A percentile compares a stretch with the other conserved stretches of the same genome.
Evolutionary conservation across 352 stramenopile species (phyloP).

Genomic region (Phytophthora citricola): DNA sequence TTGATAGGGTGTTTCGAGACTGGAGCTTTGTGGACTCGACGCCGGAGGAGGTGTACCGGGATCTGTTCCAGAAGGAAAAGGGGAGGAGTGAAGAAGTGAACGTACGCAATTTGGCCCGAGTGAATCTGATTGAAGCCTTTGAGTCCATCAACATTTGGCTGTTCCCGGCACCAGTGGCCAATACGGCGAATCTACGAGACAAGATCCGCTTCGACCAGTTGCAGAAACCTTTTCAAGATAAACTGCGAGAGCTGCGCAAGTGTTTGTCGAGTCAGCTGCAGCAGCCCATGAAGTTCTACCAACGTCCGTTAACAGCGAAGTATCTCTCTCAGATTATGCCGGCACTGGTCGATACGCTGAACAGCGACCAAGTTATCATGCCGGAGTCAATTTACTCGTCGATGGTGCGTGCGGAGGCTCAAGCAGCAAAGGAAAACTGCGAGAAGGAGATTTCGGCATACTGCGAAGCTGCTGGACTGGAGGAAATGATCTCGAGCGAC

Average conservation of each 20-base stretch:
- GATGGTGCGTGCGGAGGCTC: conserved; percentile 82
- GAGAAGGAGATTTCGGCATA: conserved; percentile 69
- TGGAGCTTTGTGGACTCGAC: conserved; percentile 90
- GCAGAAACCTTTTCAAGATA: conserved; percentile 77
- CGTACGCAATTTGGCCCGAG: conserved; percentile 77
- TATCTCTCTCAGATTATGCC: conserved; percentile 84
- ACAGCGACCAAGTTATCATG: conserved; percentile 90
- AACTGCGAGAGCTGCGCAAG: conserved; percentile 78
- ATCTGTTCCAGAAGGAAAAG: conserved; percentile 87
- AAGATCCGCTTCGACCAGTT: conserved; percentile 89
- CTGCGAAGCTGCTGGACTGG: conserved; percentile 66
- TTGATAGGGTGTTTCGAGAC: conserved; percentile 82
- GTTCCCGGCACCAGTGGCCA: conserved; percentile 80
- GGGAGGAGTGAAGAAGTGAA: conserved; percentile 82
- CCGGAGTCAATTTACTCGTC: conserved; percentile 90
- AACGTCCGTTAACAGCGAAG: conserved; percentile 71
- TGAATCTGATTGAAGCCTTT: conserved; percentile 81
- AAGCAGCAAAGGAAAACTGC: conserved; percentile 62
- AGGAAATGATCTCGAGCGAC: conserved; percentile 66
- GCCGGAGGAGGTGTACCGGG: conserved; percentile 78
- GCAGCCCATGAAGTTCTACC: conserved; percentile 80
- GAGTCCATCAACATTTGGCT: conserved; percentile 90
- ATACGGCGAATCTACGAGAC: conserved; percentile 79
- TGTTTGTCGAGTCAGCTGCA: conserved; percentile 74
- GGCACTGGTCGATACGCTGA: conserved; percentile 77